These are phyloP conservation scores for Candida parachauliodes DNA, from an alignment of 805 yeast species.

Conservation along the genomic window DNA sequence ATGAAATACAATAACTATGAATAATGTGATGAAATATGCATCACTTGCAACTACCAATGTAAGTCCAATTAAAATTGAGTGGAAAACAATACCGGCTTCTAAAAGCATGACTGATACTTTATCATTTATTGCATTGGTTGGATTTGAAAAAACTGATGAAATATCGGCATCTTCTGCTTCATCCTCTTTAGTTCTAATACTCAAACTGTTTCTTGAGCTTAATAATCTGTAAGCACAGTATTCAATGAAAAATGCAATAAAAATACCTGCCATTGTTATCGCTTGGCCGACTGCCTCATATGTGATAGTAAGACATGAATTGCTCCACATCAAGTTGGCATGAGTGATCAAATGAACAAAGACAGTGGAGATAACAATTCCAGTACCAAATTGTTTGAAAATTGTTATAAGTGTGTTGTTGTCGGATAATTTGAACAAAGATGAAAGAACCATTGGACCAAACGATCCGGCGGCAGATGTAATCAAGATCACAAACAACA, in stretches of 20 bases:
- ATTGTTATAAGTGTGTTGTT: constrained; percentile 13
- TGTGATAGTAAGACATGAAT: constrained; percentile 19
- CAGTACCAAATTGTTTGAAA: constrained; percentile 27
- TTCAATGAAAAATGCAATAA: constrained; percentile 22
- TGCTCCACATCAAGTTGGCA: constrained; percentile 24
- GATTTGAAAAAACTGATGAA: constrained; percentile 3
- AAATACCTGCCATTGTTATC: constrained; percentile 28
- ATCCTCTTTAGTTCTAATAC: not conserved
- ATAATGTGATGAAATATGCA: constrained; percentile 24
- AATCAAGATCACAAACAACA: constrained; percentile 31
- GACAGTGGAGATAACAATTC: constrained; percentile 29
- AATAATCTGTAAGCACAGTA: constrained; percentile 15
- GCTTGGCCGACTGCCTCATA: constrained; percentile 25
- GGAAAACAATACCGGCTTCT: constrained; percentile 30
- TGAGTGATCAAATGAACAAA: constrained; percentile 30
- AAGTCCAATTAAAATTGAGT: constrained; percentile 27
- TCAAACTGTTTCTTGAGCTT: constrained; percentile 3
- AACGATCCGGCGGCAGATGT: constrained; percentile 32
- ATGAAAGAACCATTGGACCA: constrained; percentile 26
- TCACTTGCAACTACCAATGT: constrained; percentile 29
- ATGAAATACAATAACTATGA: constrained; percentile 29
- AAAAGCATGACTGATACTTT: constrained; percentile 14
- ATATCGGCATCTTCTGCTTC: constrained; percentile 3
- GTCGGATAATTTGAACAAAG: constrained; percentile 14
- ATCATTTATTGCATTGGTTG: constrained; percentile 10